These are phyloP conservation scores for Musa beccarii DNA, from an alignment of 176 grass and related monocot species.

Conservation along the genomic window DNA sequence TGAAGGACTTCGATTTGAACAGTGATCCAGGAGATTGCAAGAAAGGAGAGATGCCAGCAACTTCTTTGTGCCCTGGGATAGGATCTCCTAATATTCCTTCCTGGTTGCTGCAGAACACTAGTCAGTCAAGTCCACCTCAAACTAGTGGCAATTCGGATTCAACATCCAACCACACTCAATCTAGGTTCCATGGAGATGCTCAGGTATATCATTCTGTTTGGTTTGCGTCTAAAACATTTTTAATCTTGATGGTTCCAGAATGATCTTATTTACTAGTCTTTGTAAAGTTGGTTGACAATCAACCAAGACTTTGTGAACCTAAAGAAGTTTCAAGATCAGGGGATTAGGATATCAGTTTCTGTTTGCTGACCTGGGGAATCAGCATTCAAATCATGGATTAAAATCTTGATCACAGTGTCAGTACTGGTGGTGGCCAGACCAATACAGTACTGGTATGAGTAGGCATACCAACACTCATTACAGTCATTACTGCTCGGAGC, in stretches of 20 bases:
- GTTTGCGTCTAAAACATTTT: not conserved
- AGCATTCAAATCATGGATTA: too few relatives aligned
- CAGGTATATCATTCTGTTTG: conserved; percentile 46
- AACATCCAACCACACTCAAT: conserved; percentile 73
- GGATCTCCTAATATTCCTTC: conserved; percentile 53
- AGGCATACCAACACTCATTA: too few relatives aligned
- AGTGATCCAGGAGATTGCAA: conserved; percentile 50
- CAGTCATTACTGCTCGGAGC: too few relatives aligned
- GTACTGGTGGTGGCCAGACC: too few relatives aligned
- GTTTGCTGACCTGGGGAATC: too few relatives aligned
- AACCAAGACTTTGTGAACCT: too few relatives aligned
- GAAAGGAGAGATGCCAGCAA: conserved; percentile 36
- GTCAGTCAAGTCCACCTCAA: conserved; percentile 52
- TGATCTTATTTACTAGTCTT: too few relatives aligned
- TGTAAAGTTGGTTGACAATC: too few relatives aligned
- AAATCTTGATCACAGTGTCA: too few relatives aligned
- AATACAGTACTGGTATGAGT: too few relatives aligned
- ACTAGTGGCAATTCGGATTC: conserved; percentile 26
- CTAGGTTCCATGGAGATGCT: conserved; percentile 82
- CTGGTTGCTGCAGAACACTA: conserved; percentile 55
- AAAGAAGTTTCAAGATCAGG: too few relatives aligned
- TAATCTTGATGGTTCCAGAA: not conserved
- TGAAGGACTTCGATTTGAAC: conserved; percentile 97
- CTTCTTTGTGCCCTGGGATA: conserved; percentile 23
- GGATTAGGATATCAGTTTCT: too few relatives aligned